These are phyloP conservation scores for Fonsecaea pugnacius DNA, from an alignment of 2,329 filamentous ascomycete genomes.

Conservation along the genomic window DNA sequence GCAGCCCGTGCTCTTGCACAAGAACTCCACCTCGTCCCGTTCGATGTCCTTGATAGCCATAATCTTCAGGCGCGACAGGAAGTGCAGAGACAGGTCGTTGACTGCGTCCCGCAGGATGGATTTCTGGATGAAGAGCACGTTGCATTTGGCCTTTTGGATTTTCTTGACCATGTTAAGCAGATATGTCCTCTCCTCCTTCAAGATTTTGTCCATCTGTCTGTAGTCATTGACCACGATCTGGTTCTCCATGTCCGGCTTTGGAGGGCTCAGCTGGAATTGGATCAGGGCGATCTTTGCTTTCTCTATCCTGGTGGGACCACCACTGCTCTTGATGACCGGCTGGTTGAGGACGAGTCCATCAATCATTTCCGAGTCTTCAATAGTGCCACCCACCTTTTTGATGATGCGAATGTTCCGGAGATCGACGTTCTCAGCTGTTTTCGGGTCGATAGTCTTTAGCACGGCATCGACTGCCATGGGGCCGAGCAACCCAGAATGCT, in stretches of 20 bases:
- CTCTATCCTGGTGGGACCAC: conserved; percentile 89
- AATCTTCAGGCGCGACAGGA: conserved; percentile 95
- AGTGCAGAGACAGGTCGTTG: conserved; percentile 96
- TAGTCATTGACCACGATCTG: conserved; percentile 99
- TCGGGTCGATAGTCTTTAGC: conserved; percentile 91
- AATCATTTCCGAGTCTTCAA: conserved; percentile 96
- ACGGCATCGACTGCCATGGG: conserved; percentile 98
- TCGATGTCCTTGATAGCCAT: conserved; percentile 97
- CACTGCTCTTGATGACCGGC: conserved; percentile 88
- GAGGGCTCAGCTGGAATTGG: conserved; percentile 97
- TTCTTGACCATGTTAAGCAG: conserved; percentile 99
- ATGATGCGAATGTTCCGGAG: conserved; percentile 94
- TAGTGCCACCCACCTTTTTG: conserved; percentile 97
- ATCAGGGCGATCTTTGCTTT: conserved; percentile 97
- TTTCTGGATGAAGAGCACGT: conserved; percentile 97
- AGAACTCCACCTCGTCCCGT: conserved; percentile 97
- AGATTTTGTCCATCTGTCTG: conserved; percentile 99
- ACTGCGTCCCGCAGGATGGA: conserved; percentile 97
- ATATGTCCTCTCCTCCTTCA: conserved; percentile 98
- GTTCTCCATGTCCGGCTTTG: conserved; percentile 99
- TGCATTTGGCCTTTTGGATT: conserved; percentile 99
- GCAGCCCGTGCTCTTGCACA: conserved; percentile 98
- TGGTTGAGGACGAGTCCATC: conserved; percentile 93
- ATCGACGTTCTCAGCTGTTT: conserved; percentile 95
- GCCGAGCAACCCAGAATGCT: conserved; percentile 92